These are phyloP conservation scores for Aaosphaeria pasadenensis DNA, from an alignment of 2,329 filamentous ascomycete species.

Conservation along the genomic window DNA sequence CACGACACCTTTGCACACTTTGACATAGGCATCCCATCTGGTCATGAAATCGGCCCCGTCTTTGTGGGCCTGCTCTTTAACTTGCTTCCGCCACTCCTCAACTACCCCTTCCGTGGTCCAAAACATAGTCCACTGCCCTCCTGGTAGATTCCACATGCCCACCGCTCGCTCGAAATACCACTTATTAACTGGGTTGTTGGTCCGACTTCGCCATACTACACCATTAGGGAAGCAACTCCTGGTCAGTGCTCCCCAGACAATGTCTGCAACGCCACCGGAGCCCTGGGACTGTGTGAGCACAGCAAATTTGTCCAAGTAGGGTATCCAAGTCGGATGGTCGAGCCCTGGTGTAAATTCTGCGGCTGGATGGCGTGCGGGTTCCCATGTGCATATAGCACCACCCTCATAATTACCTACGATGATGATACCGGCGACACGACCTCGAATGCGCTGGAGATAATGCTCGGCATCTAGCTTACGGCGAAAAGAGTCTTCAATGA, in stretches of 20 bases:
- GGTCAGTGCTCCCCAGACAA: constrained; percentile 96
- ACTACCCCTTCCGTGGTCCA: constrained; percentile 74
- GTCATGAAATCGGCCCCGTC: constrained; percentile 45
- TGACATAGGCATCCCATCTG: constrained; percentile 49
- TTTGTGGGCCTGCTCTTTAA: constrained; percentile 31
- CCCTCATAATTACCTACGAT: constrained; percentile 97
- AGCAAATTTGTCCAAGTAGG: constrained; percentile 96
- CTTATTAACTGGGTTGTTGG: constrained; percentile 94
- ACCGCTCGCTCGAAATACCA: constrained; percentile 95
- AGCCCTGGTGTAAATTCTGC: constrained; percentile 29
- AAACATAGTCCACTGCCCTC: constrained; percentile 96
- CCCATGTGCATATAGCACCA: constrained; percentile 92
- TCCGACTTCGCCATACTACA: constrained; percentile 87
- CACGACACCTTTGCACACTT: constrained; percentile 46
- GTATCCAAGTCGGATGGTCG: constrained; percentile 62
- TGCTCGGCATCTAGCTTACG: constrained; percentile 78
- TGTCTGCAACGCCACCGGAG: constrained; percentile 86
- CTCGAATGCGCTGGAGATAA: constrained; percentile 77
- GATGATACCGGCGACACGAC: constrained; percentile 84
- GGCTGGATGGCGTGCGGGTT: constrained; percentile 63
- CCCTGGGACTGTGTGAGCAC: constrained; percentile 87
- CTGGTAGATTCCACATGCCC: constrained; percentile 77
- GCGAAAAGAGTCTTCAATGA: constrained; percentile 93
- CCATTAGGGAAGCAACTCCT: constrained; percentile 82
- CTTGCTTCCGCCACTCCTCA: constrained; percentile 51